Base-by-base conservation (phyloP, 2,329 filamentous ascomycete species). In the Ascochyta rabiei region DNA sequence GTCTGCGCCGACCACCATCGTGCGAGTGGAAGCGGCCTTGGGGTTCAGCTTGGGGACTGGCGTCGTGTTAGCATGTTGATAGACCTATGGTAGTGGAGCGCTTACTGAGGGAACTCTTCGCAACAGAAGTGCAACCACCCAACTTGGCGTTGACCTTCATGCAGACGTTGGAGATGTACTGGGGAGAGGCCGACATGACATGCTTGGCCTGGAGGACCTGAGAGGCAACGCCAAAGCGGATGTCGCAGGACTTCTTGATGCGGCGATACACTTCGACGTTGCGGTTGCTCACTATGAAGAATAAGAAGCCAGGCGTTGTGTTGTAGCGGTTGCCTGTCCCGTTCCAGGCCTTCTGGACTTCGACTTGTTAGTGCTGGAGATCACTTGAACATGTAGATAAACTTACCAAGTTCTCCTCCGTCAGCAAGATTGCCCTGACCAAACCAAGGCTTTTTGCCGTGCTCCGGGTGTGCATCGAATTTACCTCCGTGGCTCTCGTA, bases 131-230 rank as follows among this genome's bases (percentile, higher is more conserved):
- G 0, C 85, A 83, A 6, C 95, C 95, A 13, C 95, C 95, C 2
- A 99, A 83, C 79, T 99, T 99, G 3, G 91, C 89, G 66, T 99
- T 98, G 62, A 99, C 86, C 79, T 99, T 99, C 91, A 99, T 95
- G 60, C 87, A 84, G 0, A 99, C 91, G 59, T 99, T 99, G 1
- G 90, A 95, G 67, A 90, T 89, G 75, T 98, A 98, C 67, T 99
- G 95, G 0, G 83, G 82, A 19, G 89, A 85, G 15, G 84, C 85
- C 71, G 88, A 89, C 33, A 78, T 66, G 0, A 93, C 89, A 55
- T 96, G 89, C 0, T 78, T 77, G 2, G 81, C 79, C 61, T 92
- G 87, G n/a, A 98, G 71, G 59, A 93, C 89, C 71, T 98, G 95
- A 0, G 91, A 91, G 0, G 91, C 81, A 13, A 93, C 83, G n/a